Conservation (phyloP, 768 basidiomycete genomes). For the Leccinum disarticulatum region DNA sequence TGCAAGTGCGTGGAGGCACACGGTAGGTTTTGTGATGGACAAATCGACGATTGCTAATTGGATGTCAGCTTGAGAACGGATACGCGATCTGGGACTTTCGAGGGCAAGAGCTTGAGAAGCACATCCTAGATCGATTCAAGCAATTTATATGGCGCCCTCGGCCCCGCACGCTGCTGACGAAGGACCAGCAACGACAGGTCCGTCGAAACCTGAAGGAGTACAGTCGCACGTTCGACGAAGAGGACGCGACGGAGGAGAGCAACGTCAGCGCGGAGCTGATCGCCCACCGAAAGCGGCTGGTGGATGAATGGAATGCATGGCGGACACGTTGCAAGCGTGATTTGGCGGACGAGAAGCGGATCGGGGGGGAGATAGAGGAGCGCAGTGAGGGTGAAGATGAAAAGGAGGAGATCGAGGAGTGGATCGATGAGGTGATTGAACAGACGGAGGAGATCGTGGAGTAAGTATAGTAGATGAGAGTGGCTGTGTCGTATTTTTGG, state of each 20-base stretch:
- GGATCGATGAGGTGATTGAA: conserved; percentile 91
- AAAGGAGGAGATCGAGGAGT: conserved; percentile 91
- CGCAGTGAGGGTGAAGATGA: conserved; percentile 48
- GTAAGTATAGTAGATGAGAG: conserved; percentile 1
- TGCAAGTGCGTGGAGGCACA: conserved; percentile 93
- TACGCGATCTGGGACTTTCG: conserved; percentile 98
- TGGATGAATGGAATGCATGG: conserved; percentile 99
- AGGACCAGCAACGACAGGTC: conserved; percentile 84
- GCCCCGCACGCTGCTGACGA: conserved; percentile 82
- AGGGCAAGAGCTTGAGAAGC: conserved; percentile 90
- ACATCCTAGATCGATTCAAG: conserved; percentile 92
- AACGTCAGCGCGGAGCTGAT: conserved; percentile 92
- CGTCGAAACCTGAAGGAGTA: conserved; percentile 90
- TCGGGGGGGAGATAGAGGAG: conserved; percentile 35
- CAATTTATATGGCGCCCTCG: conserved; percentile 98
- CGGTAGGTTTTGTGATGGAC: conserved; percentile 50
- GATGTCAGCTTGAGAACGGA: conserved; percentile 85
- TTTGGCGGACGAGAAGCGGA: conserved; percentile 53
- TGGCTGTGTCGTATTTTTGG: conserved; percentile 23
- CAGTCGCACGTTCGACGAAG: conserved; percentile 91
- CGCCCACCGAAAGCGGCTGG: conserved; percentile 83
- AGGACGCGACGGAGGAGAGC: conserved; percentile 94
- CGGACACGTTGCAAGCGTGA: conserved; percentile 69
- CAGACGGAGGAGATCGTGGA: conserved; percentile 78
- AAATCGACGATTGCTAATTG: conserved; percentile 9